Conservation (phyloP, 2,329 filamentous ascomycete genomes). For the Fusarium torreyae region DNA sequence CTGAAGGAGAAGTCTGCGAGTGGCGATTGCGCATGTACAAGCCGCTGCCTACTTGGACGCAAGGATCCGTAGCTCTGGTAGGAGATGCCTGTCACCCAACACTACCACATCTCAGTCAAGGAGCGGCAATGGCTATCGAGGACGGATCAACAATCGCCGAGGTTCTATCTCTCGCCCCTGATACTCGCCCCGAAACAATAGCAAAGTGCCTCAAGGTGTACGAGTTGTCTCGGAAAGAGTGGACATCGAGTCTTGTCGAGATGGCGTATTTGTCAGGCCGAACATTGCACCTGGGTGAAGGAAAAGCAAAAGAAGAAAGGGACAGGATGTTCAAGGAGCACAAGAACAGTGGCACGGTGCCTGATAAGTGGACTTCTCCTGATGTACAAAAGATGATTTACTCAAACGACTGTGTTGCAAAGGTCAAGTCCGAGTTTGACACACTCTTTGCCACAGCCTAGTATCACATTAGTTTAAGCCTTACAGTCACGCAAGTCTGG, state of each 20-base stretch:
- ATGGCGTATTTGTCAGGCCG: conserved; percentile 57
- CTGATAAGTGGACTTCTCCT: conserved; percentile 80
- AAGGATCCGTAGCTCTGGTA: conserved; percentile 68
- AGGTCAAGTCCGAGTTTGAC: conserved; percentile 52
- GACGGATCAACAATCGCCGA: conserved; percentile 66
- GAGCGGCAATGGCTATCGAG: conserved; percentile 78
- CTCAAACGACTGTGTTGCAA: conserved; percentile 72
- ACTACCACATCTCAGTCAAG: conserved; percentile 76
- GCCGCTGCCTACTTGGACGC: conserved; percentile 74
- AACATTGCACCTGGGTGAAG: conserved; percentile 71
- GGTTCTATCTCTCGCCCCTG: conserved; percentile 42
- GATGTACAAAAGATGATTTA: conserved; percentile 79
- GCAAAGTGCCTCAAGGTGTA: conserved; percentile 49
- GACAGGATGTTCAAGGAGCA: conserved; percentile 70
- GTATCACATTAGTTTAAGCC: conserved; percentile 14
- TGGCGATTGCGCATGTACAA: conserved; percentile 76
- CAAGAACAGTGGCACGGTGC: conserved; percentile 65
- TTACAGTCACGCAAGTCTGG: not conserved
- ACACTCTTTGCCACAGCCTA: conserved; percentile 39
- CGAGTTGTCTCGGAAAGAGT: conserved; percentile 48
- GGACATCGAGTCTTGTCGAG: conserved; percentile 47
- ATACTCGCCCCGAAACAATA: conserved; percentile 43
- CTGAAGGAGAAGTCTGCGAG: conserved; percentile 76
- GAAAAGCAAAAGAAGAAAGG: conserved; percentile 71
- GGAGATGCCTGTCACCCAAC: conserved; percentile 79